Percentiles rank a stretch among this genome's conserved stretches.
These are phyloP conservation scores for Chaetomiaceae sp. DNA, from an alignment of 2,329 filamentous ascomycete genomes.

Conservation along the genomic window DNA sequence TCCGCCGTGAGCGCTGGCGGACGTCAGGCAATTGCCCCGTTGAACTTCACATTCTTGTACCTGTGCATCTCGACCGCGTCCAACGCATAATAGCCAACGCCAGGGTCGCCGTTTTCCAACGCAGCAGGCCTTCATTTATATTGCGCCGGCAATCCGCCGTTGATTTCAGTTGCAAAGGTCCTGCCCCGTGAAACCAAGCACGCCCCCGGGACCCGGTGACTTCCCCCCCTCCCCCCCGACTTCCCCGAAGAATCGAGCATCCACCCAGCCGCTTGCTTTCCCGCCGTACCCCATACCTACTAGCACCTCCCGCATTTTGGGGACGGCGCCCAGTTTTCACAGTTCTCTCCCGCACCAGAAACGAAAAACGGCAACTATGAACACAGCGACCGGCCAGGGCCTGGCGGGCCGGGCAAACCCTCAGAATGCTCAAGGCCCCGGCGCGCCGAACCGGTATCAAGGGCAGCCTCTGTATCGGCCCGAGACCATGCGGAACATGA, in stretches of 20 bases:
- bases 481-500: conserved; percentile 48
- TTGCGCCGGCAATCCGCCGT: not conserved
- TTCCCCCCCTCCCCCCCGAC: too few relatives aligned
- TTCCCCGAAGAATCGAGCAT: too few relatives aligned
- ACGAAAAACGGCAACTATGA: conserved; percentile 19
- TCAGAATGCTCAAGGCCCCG: conserved; percentile 12
- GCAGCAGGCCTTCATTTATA: too few relatives aligned
- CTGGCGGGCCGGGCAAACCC: conserved; percentile 13
- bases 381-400: conserved; percentile 21
- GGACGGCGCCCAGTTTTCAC: too few relatives aligned
- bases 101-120: too few relatives aligned
- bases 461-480: conserved; percentile 42
- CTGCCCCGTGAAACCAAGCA: too few relatives aligned
- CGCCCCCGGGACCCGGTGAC: too few relatives aligned
- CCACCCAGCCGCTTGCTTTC: not conserved
- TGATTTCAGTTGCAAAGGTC: not conserved
- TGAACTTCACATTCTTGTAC: not conserved
- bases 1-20: too few relatives aligned
- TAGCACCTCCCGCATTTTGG: too few relatives aligned
- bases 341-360: too few relatives aligned
- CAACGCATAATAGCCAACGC: too few relatives aligned
- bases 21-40: not conserved
- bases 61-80: not conserved
- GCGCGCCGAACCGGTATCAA: conserved; percentile 3
- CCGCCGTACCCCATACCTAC: not conserved